A percentile compares a stretch with the other conserved stretches of the same genome.
phyloP scores from a whole-genome alignment of 306 rosid genomes.

The Senna tora region DNA sequence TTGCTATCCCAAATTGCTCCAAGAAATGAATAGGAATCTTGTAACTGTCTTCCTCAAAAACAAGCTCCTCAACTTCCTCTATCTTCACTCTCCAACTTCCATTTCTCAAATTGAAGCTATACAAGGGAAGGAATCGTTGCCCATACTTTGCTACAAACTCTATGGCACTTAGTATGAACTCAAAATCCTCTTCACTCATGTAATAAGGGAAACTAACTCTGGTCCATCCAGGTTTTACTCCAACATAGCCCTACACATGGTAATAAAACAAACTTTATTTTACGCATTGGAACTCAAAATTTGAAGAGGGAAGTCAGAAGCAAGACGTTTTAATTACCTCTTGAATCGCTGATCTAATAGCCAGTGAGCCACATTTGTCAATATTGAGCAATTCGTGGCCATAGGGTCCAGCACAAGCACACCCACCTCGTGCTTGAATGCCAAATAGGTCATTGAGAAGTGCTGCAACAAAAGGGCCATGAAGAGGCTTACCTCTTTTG shows the following conservation, averaged over 20 bases:
- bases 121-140: conserved; percentile 72
- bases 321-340: conserved; percentile 50
- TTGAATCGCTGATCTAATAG: conserved; percentile 63
- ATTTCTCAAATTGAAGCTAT: conserved; percentile 56
- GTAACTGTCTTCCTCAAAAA: conserved; percentile 40
- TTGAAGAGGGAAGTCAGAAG: too few species aligned
- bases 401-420: conserved; percentile 94
- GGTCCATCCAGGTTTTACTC: conserved; percentile 92
- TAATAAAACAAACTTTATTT: neutral
- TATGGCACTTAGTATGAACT: conserved; percentile 67
- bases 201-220: conserved; percentile 86
- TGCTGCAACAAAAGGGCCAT: conserved; percentile 76
- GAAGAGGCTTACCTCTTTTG: conserved; percentile 70
- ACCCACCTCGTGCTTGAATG: conserved; percentile 87
- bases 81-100: conserved; percentile 70
- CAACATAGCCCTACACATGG: conserved; percentile 61
- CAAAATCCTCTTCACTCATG: conserved; percentile 72
- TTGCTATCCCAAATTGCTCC: conserved; percentile 10
- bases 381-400: conserved; percentile 72
- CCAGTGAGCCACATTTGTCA: conserved; percentile 51
- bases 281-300: neutral
- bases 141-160: conserved; percentile 82
- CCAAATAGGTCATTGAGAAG: conserved; percentile 84
- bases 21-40: conserved; percentile 21
- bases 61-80: conserved; percentile 46